Evolutionary conservation across 2,329 filamentous ascomycete genomes (phyloP).

Genomic region (Aspergillus brunneoviolaceus): DNA sequence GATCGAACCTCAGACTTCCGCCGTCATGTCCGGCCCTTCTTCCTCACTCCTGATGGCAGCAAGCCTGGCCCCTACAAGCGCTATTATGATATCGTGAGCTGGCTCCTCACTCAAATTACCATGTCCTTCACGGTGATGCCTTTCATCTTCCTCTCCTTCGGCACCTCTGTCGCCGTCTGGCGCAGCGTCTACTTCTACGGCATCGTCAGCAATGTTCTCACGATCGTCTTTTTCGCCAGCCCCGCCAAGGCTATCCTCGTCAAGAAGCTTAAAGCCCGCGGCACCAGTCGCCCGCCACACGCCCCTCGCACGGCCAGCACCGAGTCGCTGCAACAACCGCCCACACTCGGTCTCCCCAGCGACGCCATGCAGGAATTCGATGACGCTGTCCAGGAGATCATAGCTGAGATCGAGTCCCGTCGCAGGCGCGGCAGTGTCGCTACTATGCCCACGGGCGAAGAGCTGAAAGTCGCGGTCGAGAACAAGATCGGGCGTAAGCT

Average conservation of each 20-base stretch:
- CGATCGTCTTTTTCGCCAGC: constrained; percentile 75
- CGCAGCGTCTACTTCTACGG: constrained; percentile 84
- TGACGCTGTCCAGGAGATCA: constrained; percentile 74
- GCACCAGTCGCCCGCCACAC: constrained; percentile 28
- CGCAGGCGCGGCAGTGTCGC: constrained; percentile 48
- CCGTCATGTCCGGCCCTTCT: constrained; percentile 86
- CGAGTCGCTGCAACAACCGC: constrained; percentile 58
- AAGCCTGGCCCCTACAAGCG: constrained; percentile 69
- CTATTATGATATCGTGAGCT: constrained; percentile 81
- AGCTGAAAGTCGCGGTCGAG: constrained; percentile 55
- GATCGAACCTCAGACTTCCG: constrained; percentile 67
- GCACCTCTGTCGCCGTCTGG: constrained; percentile 74
- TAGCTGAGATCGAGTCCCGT: constrained; percentile 66
- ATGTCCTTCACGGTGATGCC: constrained; percentile 82
- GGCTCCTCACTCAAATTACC: constrained; percentile 72
- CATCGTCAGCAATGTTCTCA: constrained; percentile 63
- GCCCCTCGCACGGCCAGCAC: constrained; percentile 52
- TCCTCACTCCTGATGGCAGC: constrained; percentile 74
- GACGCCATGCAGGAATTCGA: constrained; percentile 74
- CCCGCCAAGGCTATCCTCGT: constrained; percentile 66
- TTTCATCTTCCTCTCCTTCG: constrained; percentile 77
- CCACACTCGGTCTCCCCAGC: constrained; percentile 73
- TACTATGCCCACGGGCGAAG: constrained; percentile 48
- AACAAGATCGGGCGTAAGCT: constrained; percentile 51
- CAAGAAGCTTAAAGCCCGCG: constrained; percentile 59